Base-by-base conservation (phyloP, 225 moss, liverwort and hornwort species). In the Straminergon stramineum region DNA sequence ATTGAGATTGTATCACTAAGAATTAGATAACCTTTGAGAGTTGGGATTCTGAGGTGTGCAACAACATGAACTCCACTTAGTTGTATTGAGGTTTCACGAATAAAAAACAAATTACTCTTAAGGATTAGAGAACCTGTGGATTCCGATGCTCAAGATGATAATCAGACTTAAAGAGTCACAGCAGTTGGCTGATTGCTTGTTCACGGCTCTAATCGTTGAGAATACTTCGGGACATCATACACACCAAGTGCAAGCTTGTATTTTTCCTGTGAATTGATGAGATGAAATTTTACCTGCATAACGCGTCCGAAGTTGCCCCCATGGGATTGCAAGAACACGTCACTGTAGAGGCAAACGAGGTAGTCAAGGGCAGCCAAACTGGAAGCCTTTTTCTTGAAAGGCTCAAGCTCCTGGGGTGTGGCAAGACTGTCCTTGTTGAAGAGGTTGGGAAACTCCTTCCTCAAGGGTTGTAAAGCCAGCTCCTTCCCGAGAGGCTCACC, bases 281-380 rank as follows among this genome's bases (percentile, higher is more conserved):
- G 58, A 81, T 61, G 48, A 83, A 48, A 51, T 2, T 82, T 27
- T n/a, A 96, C 96, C 96, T 94, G 95, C 88, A 96, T 79, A 2
- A 91, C 89, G 43, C 92, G 95, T 80, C 96, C 96, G 66, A 96
- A 95, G 84, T 96, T 96, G 43, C 96, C 96, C 28, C 95, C 96
- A 53, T 96, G 96, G 34, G 96, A 96, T 58, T 95, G 96, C 84
- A 96, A 78, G 74, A 96, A 96, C 32, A 96, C 93, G 43, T 95
- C 92, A 56, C 95, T 95, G 81, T 90, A 73, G 28, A 96, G 90
- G 88, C 95, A 95, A 32, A 96, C 95, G 3, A 96, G 64, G 85
- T 95, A 96, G 89, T 96, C 96, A 7, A 96, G 88, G 28, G 96
- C 96, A 21, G 96, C 95, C 88, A 96, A 91, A 56, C 83, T 95